These are phyloP conservation scores for Gonium pectorale DNA, from an alignment of 139 green algal genomes.

Conservation along the genomic window DNA sequence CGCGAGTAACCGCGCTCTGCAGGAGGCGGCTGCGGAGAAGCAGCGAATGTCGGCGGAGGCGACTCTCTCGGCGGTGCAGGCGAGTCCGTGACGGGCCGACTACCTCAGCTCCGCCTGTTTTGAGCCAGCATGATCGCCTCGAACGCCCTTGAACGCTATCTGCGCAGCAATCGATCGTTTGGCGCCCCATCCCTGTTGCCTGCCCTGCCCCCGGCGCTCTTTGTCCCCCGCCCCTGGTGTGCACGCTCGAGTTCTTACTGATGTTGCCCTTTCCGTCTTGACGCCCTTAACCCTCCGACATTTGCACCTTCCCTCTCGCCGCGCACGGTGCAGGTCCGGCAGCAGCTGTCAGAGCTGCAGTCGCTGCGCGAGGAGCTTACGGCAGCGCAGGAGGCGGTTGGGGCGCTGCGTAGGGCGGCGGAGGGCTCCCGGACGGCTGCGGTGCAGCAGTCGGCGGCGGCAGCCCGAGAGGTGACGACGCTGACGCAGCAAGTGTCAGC, in stretches of 20 bases:
- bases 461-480: conserved; percentile 30
- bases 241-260: too few species aligned
- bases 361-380: conserved; percentile 46
- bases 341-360: conserved; percentile 60
- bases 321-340: conserved; percentile 41
- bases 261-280: too few species aligned
- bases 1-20: conserved; percentile 1
- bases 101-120: too few species aligned
- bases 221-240: too few species aligned
- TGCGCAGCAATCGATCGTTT: too few species aligned
- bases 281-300: too few species aligned
- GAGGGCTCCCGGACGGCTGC: conserved; percentile 11
- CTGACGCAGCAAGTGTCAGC: conserved; percentile 62
- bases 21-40: conserved; percentile 32
- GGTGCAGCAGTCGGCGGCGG: conserved; percentile 12
- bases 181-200: too few species aligned
- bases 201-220: too few species aligned
- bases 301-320: too few species aligned
- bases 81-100: too few species aligned
- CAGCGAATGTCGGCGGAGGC: conserved; percentile 20
- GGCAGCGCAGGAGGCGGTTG: conserved; percentile 21
- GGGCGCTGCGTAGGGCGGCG: conserved; percentile 37
- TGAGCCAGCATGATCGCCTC: too few species aligned
- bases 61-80: conserved; percentile 14
- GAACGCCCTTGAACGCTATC: too few species aligned